Base-by-base conservation (phyloP, 768 basidiomycete species). In the Clavaria fumosa region DNA sequence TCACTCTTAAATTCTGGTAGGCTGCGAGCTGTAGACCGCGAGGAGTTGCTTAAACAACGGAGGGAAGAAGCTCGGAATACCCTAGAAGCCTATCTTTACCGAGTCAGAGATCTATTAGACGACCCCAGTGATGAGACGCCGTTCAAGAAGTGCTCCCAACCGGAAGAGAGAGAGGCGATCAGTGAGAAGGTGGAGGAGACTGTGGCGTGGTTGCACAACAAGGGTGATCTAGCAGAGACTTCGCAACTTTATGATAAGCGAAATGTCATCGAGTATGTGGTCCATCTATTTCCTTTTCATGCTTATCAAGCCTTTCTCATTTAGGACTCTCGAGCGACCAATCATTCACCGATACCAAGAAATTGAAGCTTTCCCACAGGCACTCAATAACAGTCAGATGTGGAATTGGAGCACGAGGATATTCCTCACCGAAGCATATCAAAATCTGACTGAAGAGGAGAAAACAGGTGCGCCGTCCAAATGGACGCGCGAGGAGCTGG, bases 81-180 rank as follows among this genome's bases (percentile, higher is more conserved):
- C 18, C 72, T 99, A 36, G 95, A 99, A 56, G 74, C 79, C 22
- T 95, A 95, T 52, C 58, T 97, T n/a, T 99, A 99, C 61, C 72
- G 78, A 42, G 59, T 95, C 23, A 77, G 85, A 15, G 89, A 89
- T 50, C 64, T 93, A 7, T 62, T 96, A 21, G 67, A 72, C 21
- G 75, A 80, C 26, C 69, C 72, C 7, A 70, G 72, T 46, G 47
- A 59, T 4, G 68, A 74, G 5, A 72, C 78, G 5, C 82, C 86
- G 2, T 84, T 97, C 60, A 74, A 75, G 56, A 79, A 83, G 50
- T 91, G 80, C 53, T 91, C 89, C 4, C 78, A 78, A 45, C 58
- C 64, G 6, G 51, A 53, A 4, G 95, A 99, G 55, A 63, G 86
- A 33, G 59, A 66, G 41, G 62, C 61, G n/a, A 68, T 97, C 40